Evolutionary conservation across 2,329 filamentous ascomycete genomes (phyloP), one percentile per base, ranked within the genome.

Genomic region (Fusarium setosum): DNA sequence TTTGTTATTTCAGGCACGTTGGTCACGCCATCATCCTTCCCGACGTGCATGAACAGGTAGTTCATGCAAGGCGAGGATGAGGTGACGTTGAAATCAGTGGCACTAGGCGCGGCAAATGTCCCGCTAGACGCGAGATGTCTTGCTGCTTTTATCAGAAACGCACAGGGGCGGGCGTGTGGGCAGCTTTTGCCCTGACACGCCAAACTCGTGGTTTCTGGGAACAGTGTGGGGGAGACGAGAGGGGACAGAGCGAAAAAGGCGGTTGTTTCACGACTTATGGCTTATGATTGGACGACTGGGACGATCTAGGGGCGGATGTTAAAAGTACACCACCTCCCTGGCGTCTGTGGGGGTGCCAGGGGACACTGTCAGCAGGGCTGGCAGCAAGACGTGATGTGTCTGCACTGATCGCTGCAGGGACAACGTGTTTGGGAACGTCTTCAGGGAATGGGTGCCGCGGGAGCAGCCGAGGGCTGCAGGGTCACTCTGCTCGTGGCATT

Each of bases 261-360:
- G 75, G 73, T 69, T 77, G 75, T 81, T 81, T 80, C 76, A 83
- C 76, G 79, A 80, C 73, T 79, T 78, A 84, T 77, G 83, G 81
- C 70, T 80, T 79, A 83, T 86, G 84, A 87, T 86, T 87, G 84
- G 84, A 79, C 69, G 69, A 69, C 52, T 49, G 54, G 59, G 73
- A 73, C 64, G 71, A 73, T 73, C 72, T 75, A 70, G 68, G 67
- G 69, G 75, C 69, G 70, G 71, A 61, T 67, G 69, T 72, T 77
- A 81, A 80, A 82, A 79, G 79, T 80, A 84, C 80, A 78, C 80
- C 80, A 79, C 77, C 76, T 74, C 65, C 72, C 63, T 67, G 57
- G 63, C 55, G 58, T 66, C 63, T 71, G 71, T 60, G 71, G 72
- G 65, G 69, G 68, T 60, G 51, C 53, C 56, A 56, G 63, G 60